Evolutionary conservation across 2,329 filamentous ascomycete species (phyloP).

Genomic region (Colletotrichum salicis): DNA sequence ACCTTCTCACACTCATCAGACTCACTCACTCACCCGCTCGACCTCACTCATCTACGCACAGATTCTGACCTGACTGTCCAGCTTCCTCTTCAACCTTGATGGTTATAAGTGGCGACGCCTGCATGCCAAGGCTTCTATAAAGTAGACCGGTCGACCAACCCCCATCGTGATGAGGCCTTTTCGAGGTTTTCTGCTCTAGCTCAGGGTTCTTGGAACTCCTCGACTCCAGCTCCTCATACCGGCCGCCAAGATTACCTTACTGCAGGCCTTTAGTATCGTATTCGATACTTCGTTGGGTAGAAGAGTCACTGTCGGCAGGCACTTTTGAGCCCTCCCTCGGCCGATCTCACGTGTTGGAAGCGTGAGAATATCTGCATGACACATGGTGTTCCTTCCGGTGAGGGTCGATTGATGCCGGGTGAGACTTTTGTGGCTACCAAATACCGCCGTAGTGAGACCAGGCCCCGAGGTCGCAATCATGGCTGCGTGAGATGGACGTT

Average conservation of each 20-base stretch:
- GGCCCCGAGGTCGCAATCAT: neutral
- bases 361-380: neutral
- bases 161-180: neutral
- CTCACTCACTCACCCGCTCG: neutral
- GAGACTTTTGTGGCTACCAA: neutral
- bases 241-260: neutral
- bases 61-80: neutral
- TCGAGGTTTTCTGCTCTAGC: too few relatives aligned
- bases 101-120: conserved; percentile 8
- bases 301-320: neutral
- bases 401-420: neutral
- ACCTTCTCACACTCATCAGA: too few relatives aligned
- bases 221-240: neutral
- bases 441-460: too few relatives aligned
- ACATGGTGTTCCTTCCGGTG: neutral
- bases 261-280: neutral
- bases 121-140: conserved; percentile 26
- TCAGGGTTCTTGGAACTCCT: neutral
- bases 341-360: neutral
- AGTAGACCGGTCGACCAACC: neutral
- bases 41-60: neutral
- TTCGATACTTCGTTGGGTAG: neutral
- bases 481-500: too few relatives aligned
- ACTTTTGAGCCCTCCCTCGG: neutral
- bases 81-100: conserved; percentile 18